Conservation (phyloP, 345 rosid genomes). For the Salix suchowensis region DNA sequence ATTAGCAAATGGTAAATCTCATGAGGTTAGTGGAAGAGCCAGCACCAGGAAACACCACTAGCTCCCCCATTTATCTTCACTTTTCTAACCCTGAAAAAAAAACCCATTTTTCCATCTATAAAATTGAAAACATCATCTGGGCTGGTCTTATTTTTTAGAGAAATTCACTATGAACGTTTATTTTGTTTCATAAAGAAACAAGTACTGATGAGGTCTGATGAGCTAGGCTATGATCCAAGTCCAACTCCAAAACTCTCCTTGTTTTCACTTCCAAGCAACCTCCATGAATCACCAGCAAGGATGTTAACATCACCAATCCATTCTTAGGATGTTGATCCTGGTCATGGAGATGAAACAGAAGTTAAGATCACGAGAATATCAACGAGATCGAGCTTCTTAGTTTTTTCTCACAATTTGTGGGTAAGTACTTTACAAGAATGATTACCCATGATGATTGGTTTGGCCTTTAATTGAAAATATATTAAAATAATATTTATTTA, state of each 20-base stretch:
- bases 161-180: not conserved
- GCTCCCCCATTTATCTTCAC: not conserved
- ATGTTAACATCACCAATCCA: slow-evolving; percentile 59
- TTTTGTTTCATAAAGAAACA: not conserved
- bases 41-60: not conserved
- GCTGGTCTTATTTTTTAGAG: not conserved
- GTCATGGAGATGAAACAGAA: slow-evolving; percentile 4
- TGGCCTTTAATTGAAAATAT: no score
- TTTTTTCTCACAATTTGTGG: no score
- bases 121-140: not conserved
- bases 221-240: not conserved
- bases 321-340: slow-evolving; percentile 27
- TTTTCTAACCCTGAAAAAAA: not conserved
- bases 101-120: not conserved
- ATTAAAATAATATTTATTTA: no score
- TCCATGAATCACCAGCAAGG: slow-evolving; percentile 38
- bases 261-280: slow-evolving; percentile 43
- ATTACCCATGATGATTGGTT: no score
- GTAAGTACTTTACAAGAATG: no score
- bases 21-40: slow-evolving; percentile 44
- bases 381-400: slow-evolving; percentile 42
- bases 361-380: slow-evolving; percentile 44
- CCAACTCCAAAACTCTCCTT: slow-evolving; percentile 50
- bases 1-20: slow-evolving; percentile 10
- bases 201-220: not conserved